Evolutionary conservation across 2,329 filamentous ascomycete species (phyloP), one percentile per base, ranked within the genome.

Genomic region (Ophiobolus disseminans): DNA sequence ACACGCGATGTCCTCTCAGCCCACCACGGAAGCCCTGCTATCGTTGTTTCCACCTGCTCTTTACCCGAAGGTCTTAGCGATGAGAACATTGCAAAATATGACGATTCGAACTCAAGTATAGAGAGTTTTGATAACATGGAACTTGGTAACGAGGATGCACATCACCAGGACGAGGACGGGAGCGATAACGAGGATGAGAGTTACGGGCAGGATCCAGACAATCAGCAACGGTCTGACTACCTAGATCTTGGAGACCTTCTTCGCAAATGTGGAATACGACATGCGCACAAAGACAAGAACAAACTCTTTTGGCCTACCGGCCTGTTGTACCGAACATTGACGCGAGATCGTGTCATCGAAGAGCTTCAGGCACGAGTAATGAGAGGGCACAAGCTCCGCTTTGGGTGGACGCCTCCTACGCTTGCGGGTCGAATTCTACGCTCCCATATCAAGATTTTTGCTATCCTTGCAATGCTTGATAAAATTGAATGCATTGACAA

Each of bases 361-460:
- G 57, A 60, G 39, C 37, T 60, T n/a, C 34, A 47, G 2, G n/a
- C n/a, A n/a, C n/a, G n/a, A n/a, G n/a, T n/a, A n/a, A n/a, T n/a
- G n/a, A n/a, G n/a, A n/a, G n/a, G n/a, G n/a, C n/a, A n/a, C n/a
- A n/a, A n/a, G n/a, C n/a, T n/a, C n/a, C n/a, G n/a, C n/a, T n/a
- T n/a, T n/a, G n/a, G n/a, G n/a, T n/a, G n/a, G n/a, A n/a, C n/a
- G n/a, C n/a, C n/a, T n/a, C n/a, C n/a, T n/a, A 40, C 30, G 21
- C 25, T 40, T 19, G 48, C 37, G 2, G 19, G 32, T 17, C 11
- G 3, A 2, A 46, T 50, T 4, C 11, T 25, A n/a, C 6, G 21
- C 5, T 9, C 30, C 7, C 30, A 46, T 20, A n/a, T 14, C 17
- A 50, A 41, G 10, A 22, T 50, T 1, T 50, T 50, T 19, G 48